Conservation (phyloP, 345 rosid species). For the Kandelia obovata region DNA sequence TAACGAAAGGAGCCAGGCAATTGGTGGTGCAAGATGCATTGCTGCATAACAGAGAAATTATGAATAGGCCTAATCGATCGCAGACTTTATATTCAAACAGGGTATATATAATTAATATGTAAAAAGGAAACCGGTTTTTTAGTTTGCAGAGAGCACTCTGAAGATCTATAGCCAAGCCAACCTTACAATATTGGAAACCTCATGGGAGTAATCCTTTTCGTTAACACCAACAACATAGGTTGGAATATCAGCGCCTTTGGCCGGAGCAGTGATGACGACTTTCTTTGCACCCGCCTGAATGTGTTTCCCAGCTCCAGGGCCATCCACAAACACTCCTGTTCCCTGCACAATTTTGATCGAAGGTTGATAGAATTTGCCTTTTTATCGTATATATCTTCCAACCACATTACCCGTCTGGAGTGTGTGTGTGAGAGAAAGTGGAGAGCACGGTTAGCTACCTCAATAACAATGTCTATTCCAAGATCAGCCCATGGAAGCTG, state of each 20-base stretch:
- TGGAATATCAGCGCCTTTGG: constrained; percentile 97
- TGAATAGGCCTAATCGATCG: too few relatives aligned
- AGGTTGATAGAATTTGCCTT: too few relatives aligned
- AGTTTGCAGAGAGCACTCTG: too few relatives aligned
- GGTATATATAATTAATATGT: neutral
- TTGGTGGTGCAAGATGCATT: constrained; percentile 99
- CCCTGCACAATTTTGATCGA: constrained; percentile 41
- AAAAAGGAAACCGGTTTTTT: neutral
- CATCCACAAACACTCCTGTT: constrained; percentile 99
- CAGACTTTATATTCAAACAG: too few relatives aligned
- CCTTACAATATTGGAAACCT: constrained; percentile 84
- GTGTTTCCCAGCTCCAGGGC: constrained; percentile 98
- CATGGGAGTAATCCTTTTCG: constrained; percentile 70
- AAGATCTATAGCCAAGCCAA: constrained; percentile 16
- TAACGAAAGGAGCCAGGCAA: constrained; percentile 91
- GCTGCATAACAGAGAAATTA: constrained; percentile 36
- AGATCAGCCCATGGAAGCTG: constrained; percentile 98
- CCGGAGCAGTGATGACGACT: constrained; percentile 96
- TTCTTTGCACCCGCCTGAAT: constrained; percentile 98
- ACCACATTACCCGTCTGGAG: neutral
- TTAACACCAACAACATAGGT: constrained; percentile 95
- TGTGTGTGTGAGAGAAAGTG: neutral
- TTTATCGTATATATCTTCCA: too few relatives aligned
- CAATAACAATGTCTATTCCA: constrained; percentile 96
- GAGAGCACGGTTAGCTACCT: constrained; percentile 36